These are phyloP conservation scores for Pulveroboletus sp. DNA, from an alignment of 768 basidiomycete genomes.

Conservation along the genomic window DNA sequence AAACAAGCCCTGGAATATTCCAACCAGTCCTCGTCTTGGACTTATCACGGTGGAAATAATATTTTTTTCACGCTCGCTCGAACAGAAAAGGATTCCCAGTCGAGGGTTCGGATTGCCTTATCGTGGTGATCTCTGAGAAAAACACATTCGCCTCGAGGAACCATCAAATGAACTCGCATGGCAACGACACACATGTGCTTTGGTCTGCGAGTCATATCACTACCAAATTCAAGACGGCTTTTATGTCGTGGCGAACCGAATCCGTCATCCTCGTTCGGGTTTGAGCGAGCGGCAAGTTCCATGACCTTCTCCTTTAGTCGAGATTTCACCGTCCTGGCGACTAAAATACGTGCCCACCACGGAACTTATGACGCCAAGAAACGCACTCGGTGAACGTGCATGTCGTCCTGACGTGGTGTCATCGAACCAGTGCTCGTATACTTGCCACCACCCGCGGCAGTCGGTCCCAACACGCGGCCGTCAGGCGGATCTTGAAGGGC, in stretches of 20 bases:
- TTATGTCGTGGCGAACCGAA: constrained; percentile 2
- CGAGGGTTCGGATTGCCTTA: constrained; percentile 8
- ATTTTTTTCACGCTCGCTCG: background rate
- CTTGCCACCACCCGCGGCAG: constrained; percentile 4
- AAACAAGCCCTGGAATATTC: constrained; percentile 16
- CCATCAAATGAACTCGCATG: background rate
- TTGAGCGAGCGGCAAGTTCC: background rate
- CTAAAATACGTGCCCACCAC: background rate
- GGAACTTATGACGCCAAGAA: constrained; percentile 5
- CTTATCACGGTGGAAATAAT: constrained; percentile 16
- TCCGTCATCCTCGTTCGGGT: constrained; percentile 4
- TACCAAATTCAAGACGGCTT: background rate
- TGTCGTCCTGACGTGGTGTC: background rate
- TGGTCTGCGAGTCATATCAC: constrained; percentile 1
- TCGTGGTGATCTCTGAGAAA: constrained; percentile 7
- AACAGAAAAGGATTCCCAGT: constrained; percentile 1
- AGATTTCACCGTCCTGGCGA: background rate
- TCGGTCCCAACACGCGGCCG: constrained; percentile 2
- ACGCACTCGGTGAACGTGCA: constrained; percentile 5
- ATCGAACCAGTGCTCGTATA: constrained; percentile 11
- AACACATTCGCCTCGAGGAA: background rate
- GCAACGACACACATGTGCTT: constrained; percentile 2
- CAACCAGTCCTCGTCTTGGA: background rate
- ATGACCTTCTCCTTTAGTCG: background rate
- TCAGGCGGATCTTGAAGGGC: constrained; percentile 17